These are phyloP conservation scores for Syncephalastrum monosporum DNA, from an alignment of 371 early-diverging fungal species.

Conservation along the genomic window DNA sequence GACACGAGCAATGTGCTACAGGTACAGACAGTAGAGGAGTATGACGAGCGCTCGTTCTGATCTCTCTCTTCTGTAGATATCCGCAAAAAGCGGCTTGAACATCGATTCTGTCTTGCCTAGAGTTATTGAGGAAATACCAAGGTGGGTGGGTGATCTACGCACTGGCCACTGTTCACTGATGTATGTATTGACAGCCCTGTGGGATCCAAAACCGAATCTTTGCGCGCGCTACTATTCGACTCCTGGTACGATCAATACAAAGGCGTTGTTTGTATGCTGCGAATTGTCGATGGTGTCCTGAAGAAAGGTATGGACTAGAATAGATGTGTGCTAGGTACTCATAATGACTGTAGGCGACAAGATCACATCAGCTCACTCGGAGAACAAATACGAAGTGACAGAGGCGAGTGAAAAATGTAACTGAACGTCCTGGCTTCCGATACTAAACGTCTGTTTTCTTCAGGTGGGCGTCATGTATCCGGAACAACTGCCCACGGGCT, in stretches of 20 bases:
- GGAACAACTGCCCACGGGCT: constrained; percentile 71
- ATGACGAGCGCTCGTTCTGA: background rate
- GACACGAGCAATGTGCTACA: constrained; percentile 54
- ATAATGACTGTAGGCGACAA: constrained; percentile 63
- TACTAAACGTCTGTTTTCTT: background rate
- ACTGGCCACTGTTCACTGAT: background rate
- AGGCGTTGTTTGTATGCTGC: constrained; percentile 93
- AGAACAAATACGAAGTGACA: constrained; percentile 80
- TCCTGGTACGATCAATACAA: constrained; percentile 96
- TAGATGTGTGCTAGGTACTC: background rate
- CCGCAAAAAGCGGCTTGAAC: constrained; percentile 88
- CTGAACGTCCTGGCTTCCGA: background rate
- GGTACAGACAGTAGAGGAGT: constrained; percentile 15
- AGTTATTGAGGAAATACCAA: constrained; percentile 81
- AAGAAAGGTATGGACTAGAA: constrained; percentile 54
- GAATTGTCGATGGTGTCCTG: constrained; percentile 83
- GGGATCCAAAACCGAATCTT: constrained; percentile 62
- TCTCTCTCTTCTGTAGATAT: constrained; percentile 56
- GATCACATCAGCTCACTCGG: constrained; percentile 76
- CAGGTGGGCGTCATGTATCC: constrained; percentile 95
- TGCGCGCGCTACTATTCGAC: constrained; percentile 90
- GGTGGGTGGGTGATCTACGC: constrained; percentile 30
- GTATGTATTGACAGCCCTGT: constrained; percentile 40
- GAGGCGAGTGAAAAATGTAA: constrained; percentile 44
- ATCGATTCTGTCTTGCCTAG: constrained; percentile 72